These are phyloP conservation scores for Solanum sitiens DNA, from an alignment of 257 asterid genomes.

Conservation along the genomic window DNA sequence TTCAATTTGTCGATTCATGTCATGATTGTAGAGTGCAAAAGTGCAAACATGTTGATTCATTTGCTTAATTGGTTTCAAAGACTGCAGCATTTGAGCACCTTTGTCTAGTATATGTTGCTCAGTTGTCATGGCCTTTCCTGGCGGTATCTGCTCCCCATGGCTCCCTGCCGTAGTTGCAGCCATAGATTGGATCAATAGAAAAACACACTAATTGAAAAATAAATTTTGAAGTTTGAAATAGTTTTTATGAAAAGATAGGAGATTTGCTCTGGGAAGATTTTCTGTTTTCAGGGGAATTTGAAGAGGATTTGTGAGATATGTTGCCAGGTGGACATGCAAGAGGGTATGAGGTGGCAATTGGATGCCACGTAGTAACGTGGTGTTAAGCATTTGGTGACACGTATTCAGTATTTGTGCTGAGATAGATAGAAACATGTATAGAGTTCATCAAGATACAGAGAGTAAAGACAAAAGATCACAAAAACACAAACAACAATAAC, in stretches of 20 bases:
- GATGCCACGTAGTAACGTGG: neutral
- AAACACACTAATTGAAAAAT: neutral
- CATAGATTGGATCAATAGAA: neutral
- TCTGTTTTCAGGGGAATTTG: neutral
- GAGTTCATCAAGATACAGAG: neutral
- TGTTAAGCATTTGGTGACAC: neutral
- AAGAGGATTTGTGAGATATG: neutral
- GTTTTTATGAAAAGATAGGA: neutral
- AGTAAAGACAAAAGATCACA: too few species aligned
- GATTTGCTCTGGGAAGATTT: neutral
- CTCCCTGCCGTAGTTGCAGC: neutral
- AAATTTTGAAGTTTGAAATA: neutral
- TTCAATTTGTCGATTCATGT: conserved; percentile 71
- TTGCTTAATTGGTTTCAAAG: conserved; percentile 53
- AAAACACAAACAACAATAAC: too few species aligned
- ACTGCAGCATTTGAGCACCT: conserved; percentile 56
- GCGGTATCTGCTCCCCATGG: conserved; percentile 21
- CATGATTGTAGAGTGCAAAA: conserved; percentile 77
- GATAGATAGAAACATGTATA: neutral
- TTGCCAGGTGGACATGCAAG: neutral
- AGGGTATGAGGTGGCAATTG: neutral
- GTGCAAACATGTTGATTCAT: conserved; percentile 78
- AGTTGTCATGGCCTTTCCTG: conserved; percentile 55
- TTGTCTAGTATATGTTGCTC: conserved; percentile 45
- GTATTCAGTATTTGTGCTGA: neutral